Conservation (phyloP, 2,329 filamentous ascomycete species). For the Lachnellula occidentalis region DNA sequence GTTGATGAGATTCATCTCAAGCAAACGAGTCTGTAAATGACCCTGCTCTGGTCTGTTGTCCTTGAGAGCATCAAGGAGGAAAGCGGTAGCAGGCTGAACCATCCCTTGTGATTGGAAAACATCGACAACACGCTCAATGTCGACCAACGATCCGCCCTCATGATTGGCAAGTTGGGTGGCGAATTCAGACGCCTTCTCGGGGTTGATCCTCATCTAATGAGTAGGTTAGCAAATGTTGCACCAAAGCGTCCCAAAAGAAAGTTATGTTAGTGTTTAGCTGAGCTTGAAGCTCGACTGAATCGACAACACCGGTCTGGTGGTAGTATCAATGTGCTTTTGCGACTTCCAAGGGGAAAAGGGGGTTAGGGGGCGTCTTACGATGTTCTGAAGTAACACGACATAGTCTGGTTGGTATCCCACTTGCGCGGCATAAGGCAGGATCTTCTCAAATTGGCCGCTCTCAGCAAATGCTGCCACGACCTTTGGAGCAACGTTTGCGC, state of each 20-base stretch:
- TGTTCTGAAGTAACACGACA: slow-evolving; percentile 85
- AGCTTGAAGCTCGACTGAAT: no score
- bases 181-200: slow-evolving; percentile 92
- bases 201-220: no score
- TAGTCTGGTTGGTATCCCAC: slow-evolving; percentile 93
- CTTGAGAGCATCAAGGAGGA: slow-evolving; percentile 90
- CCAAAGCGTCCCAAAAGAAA: no score
- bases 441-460: slow-evolving; percentile 94
- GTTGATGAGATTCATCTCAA: slow-evolving; percentile 97
- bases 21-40: slow-evolving; percentile 83
- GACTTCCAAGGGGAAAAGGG: no score
- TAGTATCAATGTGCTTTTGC: no score
- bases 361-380: no score
- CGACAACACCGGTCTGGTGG: no score
- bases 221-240: no score
- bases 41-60: slow-evolving; percentile 93
- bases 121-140: slow-evolving; percentile 91
- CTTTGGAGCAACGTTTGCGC: slow-evolving; percentile 87
- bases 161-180: slow-evolving; percentile 88
- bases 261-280: no score
- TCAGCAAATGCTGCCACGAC: slow-evolving; percentile 93
- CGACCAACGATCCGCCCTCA: slow-evolving; percentile 79
- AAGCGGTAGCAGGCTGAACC: slow-evolving; percentile 97
- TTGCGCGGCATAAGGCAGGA: slow-evolving; percentile 82
- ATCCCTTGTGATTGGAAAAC: slow-evolving; percentile 98